These are phyloP conservation scores for Moesziomyces sp. DNA, from an alignment of 1,284 basidiomycete species.

Conservation along the genomic window DNA sequence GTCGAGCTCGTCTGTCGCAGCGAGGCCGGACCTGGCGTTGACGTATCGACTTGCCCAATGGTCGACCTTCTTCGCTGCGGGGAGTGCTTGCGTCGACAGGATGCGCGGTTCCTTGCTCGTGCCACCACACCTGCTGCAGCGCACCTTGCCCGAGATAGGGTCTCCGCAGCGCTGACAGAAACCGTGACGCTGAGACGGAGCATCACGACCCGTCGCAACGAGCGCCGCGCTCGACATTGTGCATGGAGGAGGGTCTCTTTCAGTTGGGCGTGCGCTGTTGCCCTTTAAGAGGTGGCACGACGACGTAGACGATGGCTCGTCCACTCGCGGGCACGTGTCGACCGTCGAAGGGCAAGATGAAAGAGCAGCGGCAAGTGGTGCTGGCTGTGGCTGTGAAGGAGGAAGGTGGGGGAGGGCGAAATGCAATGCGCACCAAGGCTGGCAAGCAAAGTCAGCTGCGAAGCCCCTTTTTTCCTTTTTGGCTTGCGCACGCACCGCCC, in stretches of 20 bases:
- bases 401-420: too few relatives aligned
- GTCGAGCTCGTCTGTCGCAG: not conserved
- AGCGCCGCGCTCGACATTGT: not conserved
- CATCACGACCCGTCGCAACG: not conserved
- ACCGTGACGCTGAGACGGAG: constrained; percentile 14
- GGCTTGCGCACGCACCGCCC: too few relatives aligned
- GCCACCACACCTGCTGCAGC: constrained; percentile 35
- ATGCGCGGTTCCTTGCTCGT: constrained; percentile 24
- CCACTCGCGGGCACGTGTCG: too few relatives aligned
- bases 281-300: too few relatives aligned
- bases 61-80: constrained; percentile 18
- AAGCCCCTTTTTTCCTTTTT: constrained; percentile 8
- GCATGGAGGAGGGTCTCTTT: too few relatives aligned
- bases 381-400: too few relatives aligned
- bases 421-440: too few relatives aligned
- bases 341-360: not conserved
- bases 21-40: not conserved
- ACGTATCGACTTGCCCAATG: constrained; percentile 41
- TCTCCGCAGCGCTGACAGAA: constrained; percentile 49
- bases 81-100: constrained; percentile 4
- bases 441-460: not conserved
- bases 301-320: too few relatives aligned
- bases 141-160: constrained; percentile 33
- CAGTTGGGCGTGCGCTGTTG: too few relatives aligned
- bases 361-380: not conserved